A percentile compares a stretch with the other conserved stretches of the same genome.
Evolutionary conservation across 257 asterid species (phyloP).

Genomic region (Craterostigma plantagineum): DNA sequence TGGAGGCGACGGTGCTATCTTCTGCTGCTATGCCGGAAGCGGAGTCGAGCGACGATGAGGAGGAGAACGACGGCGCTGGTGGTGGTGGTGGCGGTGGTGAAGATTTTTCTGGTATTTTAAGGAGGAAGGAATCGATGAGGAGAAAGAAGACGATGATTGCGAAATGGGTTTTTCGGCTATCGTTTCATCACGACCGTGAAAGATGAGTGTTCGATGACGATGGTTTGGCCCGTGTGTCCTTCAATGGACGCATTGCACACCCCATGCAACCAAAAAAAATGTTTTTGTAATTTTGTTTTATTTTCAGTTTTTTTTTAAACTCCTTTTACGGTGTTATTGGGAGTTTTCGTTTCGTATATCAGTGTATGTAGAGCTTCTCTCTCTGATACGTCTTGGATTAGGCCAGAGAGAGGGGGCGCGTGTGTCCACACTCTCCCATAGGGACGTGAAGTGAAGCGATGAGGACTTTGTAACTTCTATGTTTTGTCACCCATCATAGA

Average conservation of each 20-base stretch:
- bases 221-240: neutral
- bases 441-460: too few relatives aligned
- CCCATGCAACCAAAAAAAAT: constrained; percentile 1
- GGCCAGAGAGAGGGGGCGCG: too few relatives aligned
- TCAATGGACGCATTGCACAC: too few relatives aligned
- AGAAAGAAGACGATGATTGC: constrained; percentile 17
- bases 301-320: neutral
- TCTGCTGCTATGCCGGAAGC: too few relatives aligned
- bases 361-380: too few relatives aligned
- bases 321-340: constrained; percentile 3
- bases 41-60: neutral
- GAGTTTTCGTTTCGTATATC: too few relatives aligned
- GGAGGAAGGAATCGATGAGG: constrained; percentile 18
- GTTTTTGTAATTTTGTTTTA: neutral
- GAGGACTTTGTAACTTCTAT: too few relatives aligned
- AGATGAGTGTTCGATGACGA: constrained; percentile 24
- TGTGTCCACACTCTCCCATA: too few relatives aligned
- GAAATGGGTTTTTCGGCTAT: constrained; percentile 46
- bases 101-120: constrained; percentile 6
- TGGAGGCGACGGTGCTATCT: constrained; percentile 1
- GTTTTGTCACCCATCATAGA: too few relatives aligned
- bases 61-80: too few relatives aligned
- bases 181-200: constrained; percentile 33
- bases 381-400: too few relatives aligned
- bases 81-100: neutral